Conservation (phyloP, 805 yeast genomes). For the Myxozyma lipomycoides region DNA sequence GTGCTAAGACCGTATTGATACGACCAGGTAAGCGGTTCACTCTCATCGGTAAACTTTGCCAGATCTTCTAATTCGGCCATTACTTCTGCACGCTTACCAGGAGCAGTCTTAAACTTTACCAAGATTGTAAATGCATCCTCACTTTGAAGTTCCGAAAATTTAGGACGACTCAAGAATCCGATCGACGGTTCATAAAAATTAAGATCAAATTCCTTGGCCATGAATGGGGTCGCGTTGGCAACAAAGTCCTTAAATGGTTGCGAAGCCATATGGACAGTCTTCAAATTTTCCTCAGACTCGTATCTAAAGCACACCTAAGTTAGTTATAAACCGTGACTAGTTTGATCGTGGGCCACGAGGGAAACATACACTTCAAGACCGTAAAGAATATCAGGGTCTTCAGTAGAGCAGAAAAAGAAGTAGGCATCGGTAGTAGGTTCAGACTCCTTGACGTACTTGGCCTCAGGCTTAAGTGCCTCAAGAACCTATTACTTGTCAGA, state of each 20-base stretch:
- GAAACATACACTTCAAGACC: constrained; percentile 19
- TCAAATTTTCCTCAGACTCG: constrained; percentile 10
- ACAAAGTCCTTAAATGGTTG: constrained; percentile 17
- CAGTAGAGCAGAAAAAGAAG: constrained; percentile 12
- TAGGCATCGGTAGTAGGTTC: constrained; percentile 14
- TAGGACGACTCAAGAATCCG: constrained; percentile 25
- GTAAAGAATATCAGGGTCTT: constrained; percentile 1
- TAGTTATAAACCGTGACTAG: background rate
- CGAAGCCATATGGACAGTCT: constrained; percentile 15
- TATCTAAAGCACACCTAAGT: constrained; percentile 7
- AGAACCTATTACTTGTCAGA: constrained; percentile 7
- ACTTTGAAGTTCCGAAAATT: constrained; percentile 1
- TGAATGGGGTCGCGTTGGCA: constrained; percentile 3
- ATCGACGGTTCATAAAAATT: constrained; percentile 17
- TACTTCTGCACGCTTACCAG: constrained; percentile 60
- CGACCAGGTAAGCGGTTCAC: constrained; percentile 16
- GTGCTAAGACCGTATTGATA: constrained; percentile 12
- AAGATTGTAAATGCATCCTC: constrained; percentile 10
- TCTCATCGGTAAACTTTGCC: constrained; percentile 11
- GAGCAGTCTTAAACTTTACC: constrained; percentile 13
- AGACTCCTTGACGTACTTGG: constrained; percentile 6
- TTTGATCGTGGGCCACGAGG: background rate
- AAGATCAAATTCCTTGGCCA: constrained; percentile 9
- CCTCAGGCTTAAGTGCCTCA: constrained; percentile 20
- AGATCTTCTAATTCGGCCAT: constrained; percentile 42